phyloP scores from a whole-genome alignment of 345 rosid species.

The Lepidium africanum region DNA sequence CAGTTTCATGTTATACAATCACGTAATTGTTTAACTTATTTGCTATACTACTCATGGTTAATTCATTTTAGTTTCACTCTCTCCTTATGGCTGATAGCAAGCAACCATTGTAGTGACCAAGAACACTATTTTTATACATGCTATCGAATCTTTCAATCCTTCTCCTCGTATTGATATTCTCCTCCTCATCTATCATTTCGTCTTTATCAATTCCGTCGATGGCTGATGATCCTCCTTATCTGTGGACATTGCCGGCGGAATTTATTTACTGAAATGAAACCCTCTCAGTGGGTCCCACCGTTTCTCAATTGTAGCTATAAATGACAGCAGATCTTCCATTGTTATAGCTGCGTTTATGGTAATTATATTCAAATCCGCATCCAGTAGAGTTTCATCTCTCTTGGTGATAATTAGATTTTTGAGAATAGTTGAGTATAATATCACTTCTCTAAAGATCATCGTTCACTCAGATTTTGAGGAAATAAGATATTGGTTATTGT shows the following conservation, averaged over 20 bases:
- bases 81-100: no score
- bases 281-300: conserved; percentile 59
- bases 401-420: conserved; percentile 23
- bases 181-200: conserved; percentile 8
- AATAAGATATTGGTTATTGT: conserved; percentile 26
- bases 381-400: conserved; percentile 23
- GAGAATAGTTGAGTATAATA: conserved; percentile 41
- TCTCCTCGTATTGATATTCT: background rate
- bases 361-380: conserved; percentile 51
- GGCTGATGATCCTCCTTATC: conserved; percentile 36
- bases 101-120: no score
- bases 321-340: conserved; percentile 46
- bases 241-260: conserved; percentile 76
- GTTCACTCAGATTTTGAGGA: conserved; percentile 64
- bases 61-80: no score
- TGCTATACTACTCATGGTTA: no score
- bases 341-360: conserved; percentile 52
- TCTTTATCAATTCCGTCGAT: background rate
- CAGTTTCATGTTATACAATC: no score
- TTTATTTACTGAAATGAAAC: conserved; percentile 51
- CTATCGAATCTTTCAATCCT: no score
- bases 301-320: conserved; percentile 41
- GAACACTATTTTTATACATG: no score
- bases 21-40: no score
- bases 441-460: conserved; percentile 43